phyloP scores from a whole-genome alignment of 805 yeast genomes.

The Ogataea neopini region DNA sequence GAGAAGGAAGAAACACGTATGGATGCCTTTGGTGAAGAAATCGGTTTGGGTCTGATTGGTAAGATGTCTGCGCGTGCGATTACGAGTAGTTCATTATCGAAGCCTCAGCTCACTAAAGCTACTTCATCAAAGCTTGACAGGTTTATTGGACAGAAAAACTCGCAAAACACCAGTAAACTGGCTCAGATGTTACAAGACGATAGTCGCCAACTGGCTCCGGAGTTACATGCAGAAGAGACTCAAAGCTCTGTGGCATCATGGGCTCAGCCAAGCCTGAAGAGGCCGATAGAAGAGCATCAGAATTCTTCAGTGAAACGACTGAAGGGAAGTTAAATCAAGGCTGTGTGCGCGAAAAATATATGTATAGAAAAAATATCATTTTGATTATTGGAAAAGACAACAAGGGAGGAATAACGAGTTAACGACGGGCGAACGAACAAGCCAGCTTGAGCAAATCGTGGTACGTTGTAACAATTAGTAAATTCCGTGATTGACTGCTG shows the following conservation, averaged over 20 bases:
- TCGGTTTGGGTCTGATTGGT: constrained; percentile 76
- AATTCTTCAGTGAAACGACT: background rate
- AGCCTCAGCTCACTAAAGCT: constrained; percentile 17
- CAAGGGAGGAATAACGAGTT: too few species aligned
- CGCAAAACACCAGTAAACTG: constrained; percentile 24
- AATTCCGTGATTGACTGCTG: too few species aligned
- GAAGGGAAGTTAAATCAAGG: background rate
- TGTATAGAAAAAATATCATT: background rate
- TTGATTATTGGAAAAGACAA: too few species aligned
- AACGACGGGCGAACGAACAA: too few species aligned
- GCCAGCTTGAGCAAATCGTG: too few species aligned
- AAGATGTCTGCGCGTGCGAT: constrained; percentile 27
- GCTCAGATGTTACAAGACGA: constrained; percentile 15
- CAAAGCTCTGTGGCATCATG: background rate
- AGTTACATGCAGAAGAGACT: background rate
- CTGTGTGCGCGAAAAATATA: background rate
- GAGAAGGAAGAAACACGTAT: constrained; percentile 60
- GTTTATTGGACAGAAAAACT: constrained; percentile 20
- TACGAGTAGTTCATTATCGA: constrained; percentile 10
- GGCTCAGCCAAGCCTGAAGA: background rate
- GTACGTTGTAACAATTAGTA: too few species aligned
- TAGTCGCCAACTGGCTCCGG: background rate
- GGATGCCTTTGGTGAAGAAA: constrained; percentile 75
- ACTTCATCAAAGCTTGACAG: constrained; percentile 14
- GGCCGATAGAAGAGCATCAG: background rate